These are phyloP conservation scores for Mycena pura DNA, from an alignment of 768 basidiomycete genomes.

Conservation along the genomic window DNA sequence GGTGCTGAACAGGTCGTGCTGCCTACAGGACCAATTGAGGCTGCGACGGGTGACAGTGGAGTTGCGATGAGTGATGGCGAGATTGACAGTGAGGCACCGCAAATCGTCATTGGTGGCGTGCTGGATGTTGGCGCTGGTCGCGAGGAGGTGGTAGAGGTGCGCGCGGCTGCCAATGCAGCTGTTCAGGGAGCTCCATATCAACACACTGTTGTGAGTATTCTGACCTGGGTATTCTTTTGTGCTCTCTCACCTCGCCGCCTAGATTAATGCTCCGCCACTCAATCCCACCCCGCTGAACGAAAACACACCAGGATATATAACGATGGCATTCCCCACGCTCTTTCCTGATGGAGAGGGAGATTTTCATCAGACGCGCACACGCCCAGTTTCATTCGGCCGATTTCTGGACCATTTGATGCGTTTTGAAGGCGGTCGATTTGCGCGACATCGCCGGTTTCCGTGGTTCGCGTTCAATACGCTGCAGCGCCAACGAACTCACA, in stretches of 20 bases:
- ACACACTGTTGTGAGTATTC: too few relatives aligned
- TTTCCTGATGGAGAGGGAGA: conserved; percentile 20
- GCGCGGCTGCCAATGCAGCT: too few relatives aligned
- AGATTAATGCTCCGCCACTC: background rate
- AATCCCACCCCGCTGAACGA: conserved; percentile 3
- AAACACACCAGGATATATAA: conserved; percentile 19
- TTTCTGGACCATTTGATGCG: conserved; percentile 15
- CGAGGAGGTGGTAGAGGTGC: conserved; percentile 1
- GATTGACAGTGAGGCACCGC: too few relatives aligned
- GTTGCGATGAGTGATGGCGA: too few relatives aligned
- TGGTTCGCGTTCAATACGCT: conserved; percentile 25
- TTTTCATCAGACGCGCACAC: conserved; percentile 5
- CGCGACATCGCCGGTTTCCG: conserved; percentile 16
- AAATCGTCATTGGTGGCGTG: too few relatives aligned
- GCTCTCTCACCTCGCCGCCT: too few relatives aligned
- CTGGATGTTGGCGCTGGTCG: too few relatives aligned
- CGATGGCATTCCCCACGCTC: conserved; percentile 14
- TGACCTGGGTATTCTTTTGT: too few relatives aligned
- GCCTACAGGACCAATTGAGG: too few relatives aligned
- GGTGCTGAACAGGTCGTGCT: too few relatives aligned
- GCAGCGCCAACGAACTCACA: conserved; percentile 9
- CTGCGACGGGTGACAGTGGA: too few relatives aligned
- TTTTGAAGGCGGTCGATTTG: conserved; percentile 17
- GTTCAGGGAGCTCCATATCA: too few relatives aligned
- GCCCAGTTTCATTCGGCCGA: conserved; percentile 1